A percentile compares a stretch with the other conserved stretches of the same genome.
Evolutionary conservation across 768 basidiomycete genomes (phyloP).

Genomic region (Pilatotrama ljubarskyi): DNA sequence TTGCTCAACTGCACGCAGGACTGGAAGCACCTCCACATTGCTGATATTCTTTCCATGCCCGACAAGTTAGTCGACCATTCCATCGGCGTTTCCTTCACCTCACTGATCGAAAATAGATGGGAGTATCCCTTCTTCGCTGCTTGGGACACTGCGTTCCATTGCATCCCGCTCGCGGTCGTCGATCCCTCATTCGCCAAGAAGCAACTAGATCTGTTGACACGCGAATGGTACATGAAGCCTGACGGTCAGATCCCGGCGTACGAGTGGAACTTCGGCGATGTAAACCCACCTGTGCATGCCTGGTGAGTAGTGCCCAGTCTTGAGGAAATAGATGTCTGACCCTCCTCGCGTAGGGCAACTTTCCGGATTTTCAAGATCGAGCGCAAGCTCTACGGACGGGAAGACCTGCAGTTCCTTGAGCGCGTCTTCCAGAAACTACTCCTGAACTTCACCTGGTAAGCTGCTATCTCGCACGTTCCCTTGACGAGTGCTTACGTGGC

Average conservation of each 20-base stretch:
- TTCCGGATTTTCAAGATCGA: slow-evolving; percentile 99
- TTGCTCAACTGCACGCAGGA: slow-evolving; percentile 48
- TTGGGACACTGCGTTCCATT: slow-evolving; percentile 99
- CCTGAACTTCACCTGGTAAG: slow-evolving; percentile 94
- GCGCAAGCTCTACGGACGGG: slow-evolving; percentile 88
- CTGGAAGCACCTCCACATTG: slow-evolving; percentile 95
- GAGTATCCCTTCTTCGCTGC: slow-evolving; percentile 99
- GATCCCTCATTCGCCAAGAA: slow-evolving; percentile 97
- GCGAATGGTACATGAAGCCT: slow-evolving; percentile 99
- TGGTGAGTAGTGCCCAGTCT: slow-evolving; percentile 52
- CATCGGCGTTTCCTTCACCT: not conserved
- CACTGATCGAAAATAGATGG: slow-evolving; percentile 55
- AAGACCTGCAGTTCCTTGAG: slow-evolving; percentile 91
- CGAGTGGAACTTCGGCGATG: slow-evolving; percentile 99
- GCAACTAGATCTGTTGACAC: slow-evolving; percentile 91
- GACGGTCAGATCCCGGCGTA: slow-evolving; percentile 99
- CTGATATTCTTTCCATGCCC: slow-evolving; percentile 97
- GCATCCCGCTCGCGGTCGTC: slow-evolving; percentile 94
- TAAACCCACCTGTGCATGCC: slow-evolving; percentile 98
- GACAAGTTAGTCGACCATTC: slow-evolving; percentile 70
- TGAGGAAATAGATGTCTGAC: not conserved
- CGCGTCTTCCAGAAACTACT: slow-evolving; percentile 97
- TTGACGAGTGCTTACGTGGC: not conserved
- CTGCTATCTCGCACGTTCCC: no score
- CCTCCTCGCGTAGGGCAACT: slow-evolving; percentile 65